Evolutionary conservation across 2,329 filamentous ascomycete genomes (phyloP).

Genomic region (Penicillium thymicola): DNA sequence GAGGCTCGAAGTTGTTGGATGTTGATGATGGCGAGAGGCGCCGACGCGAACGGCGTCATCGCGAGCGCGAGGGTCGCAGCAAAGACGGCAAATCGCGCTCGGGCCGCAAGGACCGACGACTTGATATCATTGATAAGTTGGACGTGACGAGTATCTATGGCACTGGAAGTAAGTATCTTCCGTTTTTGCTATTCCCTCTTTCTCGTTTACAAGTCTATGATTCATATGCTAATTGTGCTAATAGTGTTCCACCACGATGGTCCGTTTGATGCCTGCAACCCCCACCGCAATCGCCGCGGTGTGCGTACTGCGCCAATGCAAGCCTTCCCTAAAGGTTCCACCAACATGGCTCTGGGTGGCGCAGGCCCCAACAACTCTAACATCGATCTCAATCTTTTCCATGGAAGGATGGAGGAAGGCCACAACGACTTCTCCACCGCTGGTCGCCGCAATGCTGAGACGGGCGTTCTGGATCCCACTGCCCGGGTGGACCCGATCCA

Average conservation of each 20-base stretch:
- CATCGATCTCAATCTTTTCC: slow-evolving; percentile 81
- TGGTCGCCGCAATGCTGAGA: slow-evolving; percentile 33
- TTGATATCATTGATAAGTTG: slow-evolving; percentile 94
- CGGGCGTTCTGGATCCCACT: slow-evolving; percentile 59
- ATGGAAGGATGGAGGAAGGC: slow-evolving; percentile 81
- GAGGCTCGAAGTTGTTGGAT: slow-evolving; percentile 46
- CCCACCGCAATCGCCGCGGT: slow-evolving; percentile 84
- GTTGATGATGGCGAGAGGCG: slow-evolving; percentile 49
- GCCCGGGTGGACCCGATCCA: slow-evolving; percentile 70
- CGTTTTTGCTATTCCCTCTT: neutral
- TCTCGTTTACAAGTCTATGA: neutral
- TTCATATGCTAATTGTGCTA: slow-evolving; percentile 1
- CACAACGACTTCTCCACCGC: slow-evolving; percentile 70
- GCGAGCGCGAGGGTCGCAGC: slow-evolving; percentile 48
- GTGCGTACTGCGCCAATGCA: slow-evolving; percentile 87
- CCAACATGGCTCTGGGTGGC: slow-evolving; percentile 89
- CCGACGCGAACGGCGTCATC: slow-evolving; percentile 47
- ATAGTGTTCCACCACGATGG: slow-evolving; percentile 96
- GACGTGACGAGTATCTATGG: slow-evolving; percentile 96
- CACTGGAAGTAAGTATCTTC: slow-evolving; percentile 67
- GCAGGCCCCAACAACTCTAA: slow-evolving; percentile 77
- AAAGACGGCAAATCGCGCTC: slow-evolving; percentile 40
- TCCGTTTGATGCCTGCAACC: slow-evolving; percentile 93
- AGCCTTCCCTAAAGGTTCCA: slow-evolving; percentile 86
- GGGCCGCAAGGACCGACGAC: slow-evolving; percentile 40